Percentiles rank a stretch among this genome's conserved stretches.
Conservation (phyloP, 2,329 filamentous ascomycete species). For the Talaromyces funiculosus region DNA sequence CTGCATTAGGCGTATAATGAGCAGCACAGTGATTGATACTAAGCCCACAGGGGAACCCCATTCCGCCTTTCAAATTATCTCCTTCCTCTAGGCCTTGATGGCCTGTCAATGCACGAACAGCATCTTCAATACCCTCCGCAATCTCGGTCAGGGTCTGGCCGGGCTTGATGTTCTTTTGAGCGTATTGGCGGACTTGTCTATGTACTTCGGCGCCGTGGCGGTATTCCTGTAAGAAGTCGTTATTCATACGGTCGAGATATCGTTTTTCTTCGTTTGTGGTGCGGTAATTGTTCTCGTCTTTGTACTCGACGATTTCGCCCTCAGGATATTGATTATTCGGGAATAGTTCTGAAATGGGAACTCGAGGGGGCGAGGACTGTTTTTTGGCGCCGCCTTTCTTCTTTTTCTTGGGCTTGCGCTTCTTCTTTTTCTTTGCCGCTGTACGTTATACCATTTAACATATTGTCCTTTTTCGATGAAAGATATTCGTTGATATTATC, state of each 20-base stretch:
- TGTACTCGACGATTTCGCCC: constrained; percentile 73
- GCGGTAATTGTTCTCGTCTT: constrained; percentile 68
- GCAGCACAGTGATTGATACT: constrained; percentile 81
- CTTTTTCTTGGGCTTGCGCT: constrained; percentile 74
- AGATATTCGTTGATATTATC: constrained; percentile 9
- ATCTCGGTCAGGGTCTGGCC: constrained; percentile 76
- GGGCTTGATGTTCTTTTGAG: constrained; percentile 72
- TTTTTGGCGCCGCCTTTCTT: constrained; percentile 56
- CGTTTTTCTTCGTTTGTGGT: constrained; percentile 82
- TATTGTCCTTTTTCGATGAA: not conserved
- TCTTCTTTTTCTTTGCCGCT: constrained; percentile 63
- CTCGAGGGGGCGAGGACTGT: constrained; percentile 72
- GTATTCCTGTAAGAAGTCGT: constrained; percentile 74
- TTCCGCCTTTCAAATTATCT: constrained; percentile 70
- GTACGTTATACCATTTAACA: not conserved
- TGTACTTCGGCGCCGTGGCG: constrained; percentile 84
- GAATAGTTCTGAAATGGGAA: constrained; percentile 68
- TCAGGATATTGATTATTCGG: constrained; percentile 66
- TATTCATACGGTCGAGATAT: constrained; percentile 72
- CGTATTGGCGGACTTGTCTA: constrained; percentile 78
- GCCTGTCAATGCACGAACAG: constrained; percentile 69
- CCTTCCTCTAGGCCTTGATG: constrained; percentile 72
- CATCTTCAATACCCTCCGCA: constrained; percentile 79
- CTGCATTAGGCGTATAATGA: constrained; percentile 81
- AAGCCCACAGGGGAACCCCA: constrained; percentile 81